Base-by-base conservation (phyloP, 306 rosid genomes). In the Sindora glabra region DNA sequence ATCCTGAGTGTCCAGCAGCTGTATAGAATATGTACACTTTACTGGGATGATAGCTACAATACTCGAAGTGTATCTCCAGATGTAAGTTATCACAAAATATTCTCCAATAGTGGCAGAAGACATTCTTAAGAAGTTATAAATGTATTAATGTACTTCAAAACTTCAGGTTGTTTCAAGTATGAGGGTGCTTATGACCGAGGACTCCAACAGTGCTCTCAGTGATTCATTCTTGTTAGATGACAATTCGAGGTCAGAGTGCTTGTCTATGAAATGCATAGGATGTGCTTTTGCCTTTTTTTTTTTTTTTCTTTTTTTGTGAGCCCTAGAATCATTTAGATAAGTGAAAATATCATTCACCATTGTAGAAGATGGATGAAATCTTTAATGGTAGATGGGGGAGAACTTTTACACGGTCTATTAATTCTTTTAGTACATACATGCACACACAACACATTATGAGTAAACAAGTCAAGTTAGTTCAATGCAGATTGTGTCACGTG, bases 121-220 rank as follows among this genome's bases (percentile, higher is more conserved):
- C 37, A 3, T 64, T 26, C 24, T 60, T 33, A 32, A 40, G 67
- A 49, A 64, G n/a, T n/a, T n/a, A n/a, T 50, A 64, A 39, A 61
- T 39, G 48, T 72, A n/a, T n/a, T 59, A 41, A 54, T 67, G 14
- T 22, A 24, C 54, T 12, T 68, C 60, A 33, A 40, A 52, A 69
- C 69, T 69, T 39, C 86, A 94, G 99, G 99, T 94, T 65, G 86
- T 94, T 75, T 77, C 90, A 38, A 86, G 91, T 74, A 94, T 94
- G 99, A 94, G 79, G 71, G 87, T 94, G 61, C 99, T 94, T 56
- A 94, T 94, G 99, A 79, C 97, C 0, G 99, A 94, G 87, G 99
- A 94, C 81, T 86, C 95, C 39, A 94, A 89, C 67, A 81, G 83
- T 77, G 87, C 99, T 55, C 95, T 58, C 37, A 89, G 95, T 74